Evolutionary conservation across 306 rosid species (phyloP), one percentile per base, ranked within the genome.

Genomic region (Medicago ruthenica): DNA sequence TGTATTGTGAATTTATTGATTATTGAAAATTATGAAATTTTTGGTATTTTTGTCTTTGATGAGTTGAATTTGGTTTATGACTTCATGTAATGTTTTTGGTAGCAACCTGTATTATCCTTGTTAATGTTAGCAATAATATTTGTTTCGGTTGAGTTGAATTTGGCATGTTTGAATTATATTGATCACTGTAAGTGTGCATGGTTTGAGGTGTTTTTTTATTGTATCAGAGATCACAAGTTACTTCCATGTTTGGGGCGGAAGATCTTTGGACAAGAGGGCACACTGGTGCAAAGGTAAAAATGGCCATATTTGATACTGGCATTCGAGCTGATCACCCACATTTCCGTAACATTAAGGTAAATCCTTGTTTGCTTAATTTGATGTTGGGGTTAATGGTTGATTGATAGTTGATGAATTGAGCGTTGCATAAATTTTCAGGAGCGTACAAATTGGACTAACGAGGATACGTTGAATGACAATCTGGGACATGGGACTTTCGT

Each of bases 401-500:
- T 71, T 48, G 60, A 24, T 48, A 18, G 70, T 82, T 45, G 79
- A 81, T 79, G 72, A 70, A 50, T 37, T 80, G 58, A 73, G 61
- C 8, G 67, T 73, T 31, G 79, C 71, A 69, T 31, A 31, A 78
- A 15, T 78, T 54, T 81, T 18, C 84, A 92, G 99, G 99, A 95
- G 84, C 97, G 99, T 18, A 95, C 99, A 51, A 95, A 95, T 84
- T 95, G 99, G 99, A 95, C 99, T 47, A 89, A 88, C 80, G 97
- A 95, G 84, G 93, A 95, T 80, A 92, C 97, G 0, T 72, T 95
- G 73, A 95, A 95, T 31, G 99, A 95, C 80, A 95, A 95, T 76
- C 99, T 94, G 75, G 96, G 98, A 67, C 98, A 94, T 74, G 98
- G 98, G 83, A 92, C 98, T 47, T 94, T 94, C 80, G 98, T 94